Percentiles rank a stretch among this genome's conserved stretches.
These are phyloP conservation scores for Venustampulla echinocandica DNA, from an alignment of 495 filamentous ascomycete genomes.

Conservation along the genomic window DNA sequence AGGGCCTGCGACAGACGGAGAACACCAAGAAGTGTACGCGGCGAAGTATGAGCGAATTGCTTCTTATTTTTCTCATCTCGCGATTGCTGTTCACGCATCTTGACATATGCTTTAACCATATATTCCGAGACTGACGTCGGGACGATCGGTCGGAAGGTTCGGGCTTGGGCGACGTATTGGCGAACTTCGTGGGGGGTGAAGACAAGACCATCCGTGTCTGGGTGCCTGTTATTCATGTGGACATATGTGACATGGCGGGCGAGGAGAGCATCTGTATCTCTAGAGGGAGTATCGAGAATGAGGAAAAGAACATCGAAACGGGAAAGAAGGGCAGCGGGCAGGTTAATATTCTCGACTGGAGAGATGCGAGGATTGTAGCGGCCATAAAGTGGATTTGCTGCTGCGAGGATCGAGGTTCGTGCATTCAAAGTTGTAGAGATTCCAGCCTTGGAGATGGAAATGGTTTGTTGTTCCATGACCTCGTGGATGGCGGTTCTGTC, in stretches of 20 bases:
- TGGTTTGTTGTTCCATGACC: slow-evolving; percentile 99
- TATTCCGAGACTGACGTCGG: slow-evolving; percentile 82
- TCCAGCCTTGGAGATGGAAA: slow-evolving; percentile 96
- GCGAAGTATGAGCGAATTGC: slow-evolving; percentile 86
- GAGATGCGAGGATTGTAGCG: slow-evolving; percentile 96
- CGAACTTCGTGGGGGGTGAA: slow-evolving; percentile 89
- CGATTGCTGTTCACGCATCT: slow-evolving; percentile 80
- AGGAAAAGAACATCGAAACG: slow-evolving; percentile 97
- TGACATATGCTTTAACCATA: slow-evolving; percentile 91
- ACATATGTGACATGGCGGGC: slow-evolving; percentile 93
- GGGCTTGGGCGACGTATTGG: slow-evolving; percentile 88
- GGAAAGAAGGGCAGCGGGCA: slow-evolving; percentile 88
- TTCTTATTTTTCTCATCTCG: slow-evolving; percentile 79
- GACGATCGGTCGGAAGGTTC: slow-evolving; percentile 77
- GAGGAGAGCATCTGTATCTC: slow-evolving; percentile 86
- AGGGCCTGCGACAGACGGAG: slow-evolving; percentile 90
- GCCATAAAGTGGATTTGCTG: slow-evolving; percentile 94
- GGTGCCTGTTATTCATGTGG: slow-evolving; percentile 94
- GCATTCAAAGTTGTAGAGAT: slow-evolving; percentile 95
- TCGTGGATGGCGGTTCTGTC: slow-evolving; percentile 98
- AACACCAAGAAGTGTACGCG: slow-evolving; percentile 86
- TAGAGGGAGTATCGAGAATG: slow-evolving; percentile 84
- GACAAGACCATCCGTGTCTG: slow-evolving; percentile 63
- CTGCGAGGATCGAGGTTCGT: slow-evolving; percentile 92
- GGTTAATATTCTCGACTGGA: slow-evolving; percentile 97